These are phyloP conservation scores for Spiraea crenata DNA, from an alignment of 331 rosid genomes.

Conservation along the genomic window DNA sequence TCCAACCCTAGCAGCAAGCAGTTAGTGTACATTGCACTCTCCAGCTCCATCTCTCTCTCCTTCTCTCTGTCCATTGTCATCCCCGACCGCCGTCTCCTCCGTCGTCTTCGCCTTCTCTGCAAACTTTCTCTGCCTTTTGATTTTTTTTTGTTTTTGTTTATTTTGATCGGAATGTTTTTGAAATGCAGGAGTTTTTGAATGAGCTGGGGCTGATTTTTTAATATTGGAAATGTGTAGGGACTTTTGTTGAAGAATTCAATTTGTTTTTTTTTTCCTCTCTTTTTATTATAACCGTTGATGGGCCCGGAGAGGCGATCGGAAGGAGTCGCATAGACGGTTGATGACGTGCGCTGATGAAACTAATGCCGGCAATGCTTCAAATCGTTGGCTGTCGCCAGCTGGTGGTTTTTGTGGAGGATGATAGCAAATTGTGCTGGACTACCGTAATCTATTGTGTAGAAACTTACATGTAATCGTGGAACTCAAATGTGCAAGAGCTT, in stretches of 20 bases:
- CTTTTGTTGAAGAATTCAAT: not conserved
- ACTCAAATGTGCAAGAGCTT: no score
- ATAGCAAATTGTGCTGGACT: not conserved
- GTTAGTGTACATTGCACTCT: constrained; percentile 99
- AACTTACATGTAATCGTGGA: not conserved
- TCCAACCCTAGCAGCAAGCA: constrained; percentile 92
- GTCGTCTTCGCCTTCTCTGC: constrained; percentile 19
- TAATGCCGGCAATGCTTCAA: constrained; percentile 15
- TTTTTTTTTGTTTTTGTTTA: not conserved
- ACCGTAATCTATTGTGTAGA: not conserved
- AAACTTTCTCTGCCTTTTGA: constrained; percentile 4
- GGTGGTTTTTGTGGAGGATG: not conserved
- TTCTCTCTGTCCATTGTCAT: constrained; percentile 99
- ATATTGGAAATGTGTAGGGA: not conserved
- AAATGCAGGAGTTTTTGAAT: constrained; percentile 39
- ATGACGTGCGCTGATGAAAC: constrained; percentile 21
- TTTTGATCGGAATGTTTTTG: constrained; percentile 11
- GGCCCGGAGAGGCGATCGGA: constrained; percentile 11
- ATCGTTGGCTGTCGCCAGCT: constrained; percentile 17
- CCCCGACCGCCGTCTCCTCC: constrained; percentile 36
- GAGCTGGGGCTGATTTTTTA: constrained; percentile 11
- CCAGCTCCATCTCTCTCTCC: constrained; percentile 97
- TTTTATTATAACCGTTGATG: not conserved
- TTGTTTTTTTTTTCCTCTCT: not conserved
- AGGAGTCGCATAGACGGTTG: constrained; percentile 17